phyloP scores from a whole-genome alignment of 169 alveolate species.

The Plasmodium fragile region DNA sequence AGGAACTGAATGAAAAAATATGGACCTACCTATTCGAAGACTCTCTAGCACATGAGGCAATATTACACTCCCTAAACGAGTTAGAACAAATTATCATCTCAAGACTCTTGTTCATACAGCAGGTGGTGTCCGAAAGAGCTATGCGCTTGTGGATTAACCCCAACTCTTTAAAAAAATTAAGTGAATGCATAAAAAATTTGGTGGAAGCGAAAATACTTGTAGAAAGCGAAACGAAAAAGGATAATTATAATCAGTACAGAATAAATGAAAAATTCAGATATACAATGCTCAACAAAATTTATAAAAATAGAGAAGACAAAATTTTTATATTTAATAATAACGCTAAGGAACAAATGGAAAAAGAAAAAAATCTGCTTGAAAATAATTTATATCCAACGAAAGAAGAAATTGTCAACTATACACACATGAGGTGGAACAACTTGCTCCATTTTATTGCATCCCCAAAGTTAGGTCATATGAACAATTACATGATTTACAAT shows the following conservation, averaged over 20 bases:
- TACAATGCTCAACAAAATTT: slow-evolving; percentile 67
- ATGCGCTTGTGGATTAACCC: slow-evolving; percentile 88
- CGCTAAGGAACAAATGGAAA: slow-evolving; percentile 47
- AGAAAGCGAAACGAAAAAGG: slow-evolving; percentile 70
- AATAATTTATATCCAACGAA: slow-evolving; percentile 57
- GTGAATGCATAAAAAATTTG: slow-evolving; percentile 78
- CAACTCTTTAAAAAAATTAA: slow-evolving; percentile 79
- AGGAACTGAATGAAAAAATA: slow-evolving; percentile 52
- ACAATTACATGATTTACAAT: background rate
- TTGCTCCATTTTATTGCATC: slow-evolving; percentile 69
- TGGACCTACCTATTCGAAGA: slow-evolving; percentile 75
- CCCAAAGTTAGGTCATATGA: slow-evolving; percentile 18
- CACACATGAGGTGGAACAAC: slow-evolving; percentile 56
- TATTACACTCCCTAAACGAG: slow-evolving; percentile 84
- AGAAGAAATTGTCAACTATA: slow-evolving; percentile 43
- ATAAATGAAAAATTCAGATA: slow-evolving; percentile 60
- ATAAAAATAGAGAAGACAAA: slow-evolving; percentile 34
- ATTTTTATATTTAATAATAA: slow-evolving; percentile 59
- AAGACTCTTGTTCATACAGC: slow-evolving; percentile 85
- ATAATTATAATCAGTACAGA: slow-evolving; percentile 66
- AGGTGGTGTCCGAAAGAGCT: slow-evolving; percentile 90
- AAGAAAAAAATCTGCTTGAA: slow-evolving; percentile 53
- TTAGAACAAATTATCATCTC: slow-evolving; percentile 85
- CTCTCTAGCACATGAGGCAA: slow-evolving; percentile 77
- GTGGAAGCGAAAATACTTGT: slow-evolving; percentile 67